Evolutionary conservation across 1,284 basidiomycete species (phyloP), one percentile per base, ranked within the genome.

Genomic region (Malassezia arunalokei): DNA sequence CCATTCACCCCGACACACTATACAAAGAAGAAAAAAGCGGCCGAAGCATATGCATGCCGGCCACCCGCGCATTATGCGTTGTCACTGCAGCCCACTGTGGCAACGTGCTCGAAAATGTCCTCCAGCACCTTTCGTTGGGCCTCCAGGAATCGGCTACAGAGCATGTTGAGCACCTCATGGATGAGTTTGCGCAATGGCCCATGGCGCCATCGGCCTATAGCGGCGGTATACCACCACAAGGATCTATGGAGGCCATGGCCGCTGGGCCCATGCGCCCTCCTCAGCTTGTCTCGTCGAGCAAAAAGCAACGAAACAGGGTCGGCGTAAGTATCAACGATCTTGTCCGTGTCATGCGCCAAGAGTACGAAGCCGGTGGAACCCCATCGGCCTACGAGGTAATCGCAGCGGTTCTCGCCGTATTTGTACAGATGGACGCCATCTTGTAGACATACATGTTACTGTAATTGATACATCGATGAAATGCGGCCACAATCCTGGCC

Each of bases 91-190:
- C 63, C 6, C 68, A 65, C 30, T 53, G 60, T 3, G 71, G 65
- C 24, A 65, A 73, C 31, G 71, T 73, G 11, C 56, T 73, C 8
- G 69, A 73, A 37, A 72, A 73, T 33, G 65, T 65, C 4, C 56
- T 73, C 14, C 59, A 61, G 27, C 69, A 73, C 35, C 60, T 73
- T 24, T 59, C 62, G 32, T 68, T 68, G 42, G 64, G 67, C 28
- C 57, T 56, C 8, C 43, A 64, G 15, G 71, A 70, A 49, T 47
- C 59, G 11, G 67, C 66, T 3, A 64, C 66, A 32, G 60, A 65
- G 40, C 68, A 67, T 40, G 65, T 60, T 14, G 64, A 64, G 40
- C 60, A 70, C 11, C 51, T 72, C 8, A 30, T 72, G 20, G 56
- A 58, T 27, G 64, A 65, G 37, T 72, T 71, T 54, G 59, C 57